Evolutionary conservation across 495 filamentous ascomycete genomes (phyloP).

Genomic region (Lasiosphaeria ovina): DNA sequence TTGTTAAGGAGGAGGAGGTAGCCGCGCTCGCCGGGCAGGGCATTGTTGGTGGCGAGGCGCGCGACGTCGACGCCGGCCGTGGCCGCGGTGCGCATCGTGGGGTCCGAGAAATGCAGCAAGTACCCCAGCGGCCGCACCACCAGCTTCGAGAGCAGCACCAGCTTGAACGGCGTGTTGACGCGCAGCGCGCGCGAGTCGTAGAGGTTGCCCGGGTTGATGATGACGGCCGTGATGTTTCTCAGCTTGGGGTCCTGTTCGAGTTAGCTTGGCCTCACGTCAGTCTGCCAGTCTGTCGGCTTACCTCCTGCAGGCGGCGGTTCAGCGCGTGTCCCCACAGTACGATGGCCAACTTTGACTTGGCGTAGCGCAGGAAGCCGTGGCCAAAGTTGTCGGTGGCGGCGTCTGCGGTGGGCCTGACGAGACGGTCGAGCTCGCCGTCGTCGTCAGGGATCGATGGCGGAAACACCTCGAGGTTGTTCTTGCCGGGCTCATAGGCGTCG

Average conservation of each 20-base stretch:
- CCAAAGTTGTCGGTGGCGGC: slow-evolving; percentile 32
- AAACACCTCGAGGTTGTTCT: slow-evolving; percentile 39
- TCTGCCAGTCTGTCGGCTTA: slow-evolving; percentile 1
- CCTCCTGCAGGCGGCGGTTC: slow-evolving; percentile 42
- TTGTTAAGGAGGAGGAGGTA: slow-evolving; percentile 40
- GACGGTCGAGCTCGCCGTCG: slow-evolving; percentile 24
- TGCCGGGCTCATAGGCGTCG: slow-evolving; percentile 39
- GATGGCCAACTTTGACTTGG: slow-evolving; percentile 42
- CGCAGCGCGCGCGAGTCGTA: slow-evolving; percentile 45
- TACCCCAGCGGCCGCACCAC: slow-evolving; percentile 36
- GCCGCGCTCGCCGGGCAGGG: slow-evolving; percentile 35
- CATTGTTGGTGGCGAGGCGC: slow-evolving; percentile 27
- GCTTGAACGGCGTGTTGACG: slow-evolving; percentile 39
- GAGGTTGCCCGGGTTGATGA: slow-evolving; percentile 47
- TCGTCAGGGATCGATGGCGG: slow-evolving; percentile 30
- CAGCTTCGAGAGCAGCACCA: slow-evolving; percentile 25
- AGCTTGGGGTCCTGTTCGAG: slow-evolving; percentile 28
- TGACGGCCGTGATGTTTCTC: slow-evolving; percentile 43
- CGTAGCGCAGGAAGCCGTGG: slow-evolving; percentile 44
- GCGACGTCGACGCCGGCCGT: slow-evolving; percentile 38
- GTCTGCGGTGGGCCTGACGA: slow-evolving; percentile 20
- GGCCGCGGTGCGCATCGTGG: slow-evolving; percentile 35
- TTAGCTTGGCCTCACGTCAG: background rate
- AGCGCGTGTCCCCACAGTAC: slow-evolving; percentile 47
- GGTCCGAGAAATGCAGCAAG: slow-evolving; percentile 34